Base-by-base conservation (phyloP, 2,329 filamentous ascomycete genomes). In the Clonostachys chloroleuca region DNA sequence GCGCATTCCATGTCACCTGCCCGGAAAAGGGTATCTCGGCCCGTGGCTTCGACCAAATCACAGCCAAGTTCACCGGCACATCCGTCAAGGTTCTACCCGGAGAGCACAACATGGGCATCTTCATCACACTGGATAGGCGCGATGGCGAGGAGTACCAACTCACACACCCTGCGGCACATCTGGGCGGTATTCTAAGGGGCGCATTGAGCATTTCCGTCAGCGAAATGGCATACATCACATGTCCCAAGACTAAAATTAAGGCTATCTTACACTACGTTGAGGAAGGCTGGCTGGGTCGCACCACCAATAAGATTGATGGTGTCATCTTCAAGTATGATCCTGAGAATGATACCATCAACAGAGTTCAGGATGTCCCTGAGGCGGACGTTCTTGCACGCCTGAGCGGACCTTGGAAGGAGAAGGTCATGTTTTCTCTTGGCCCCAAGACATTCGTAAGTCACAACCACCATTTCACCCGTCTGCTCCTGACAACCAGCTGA, bases 61-160 rank as follows among this genome's bases (percentile, higher is more conserved):
- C 88, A 56, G 94, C 94, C 61, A 97, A 96, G 67, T 99, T 99
- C 69, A 97, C 94, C 1, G 94, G 94, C 48, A 96, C 94, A 16
- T 92, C 89, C 57, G 80, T 99, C 66, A 90, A 91, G 62, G 92
- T 99, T 36, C 84, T 86, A 18, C 90, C 94, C 1, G 94, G 94
- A 52, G 85, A 92, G 62, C 90, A 95, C 72, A 99, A 99, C 66
- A 76, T 95, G 54, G 94, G 94, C 54, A 97, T 99, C 58, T 99
- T 96, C 69, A 86, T 99, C 64, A 92, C 83, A 10, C 71, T 97
- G 24, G 83, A 90, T 58, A 86, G 84, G 53, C 79, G 88, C 46
- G 83, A 86, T 56, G 81, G 92, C 60, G 94, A 99, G 70, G 88
- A 92, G 52, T 99, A 99, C 66, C 91, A 95, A 62, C 80, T 99